Percentiles rank a stretch among this genome's conserved stretches.
phyloP scores from a whole-genome alignment of 169 alveolate genomes.

The Besnoitia besnoiti region DNA sequence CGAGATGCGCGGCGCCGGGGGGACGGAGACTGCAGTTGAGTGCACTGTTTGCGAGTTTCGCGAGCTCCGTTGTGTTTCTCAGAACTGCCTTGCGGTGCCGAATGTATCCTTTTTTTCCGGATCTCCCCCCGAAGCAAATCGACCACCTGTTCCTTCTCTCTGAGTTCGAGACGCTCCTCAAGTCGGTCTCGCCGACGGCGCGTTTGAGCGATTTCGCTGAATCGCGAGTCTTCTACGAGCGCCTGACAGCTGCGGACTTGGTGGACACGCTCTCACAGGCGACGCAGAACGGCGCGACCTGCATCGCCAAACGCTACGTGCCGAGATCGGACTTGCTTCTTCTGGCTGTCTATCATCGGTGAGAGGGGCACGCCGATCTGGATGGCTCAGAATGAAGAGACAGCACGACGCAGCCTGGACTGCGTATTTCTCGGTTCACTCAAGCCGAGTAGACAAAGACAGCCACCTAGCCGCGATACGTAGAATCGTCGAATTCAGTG shows the following conservation, averaged over 20 bases:
- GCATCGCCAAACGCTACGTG: background rate
- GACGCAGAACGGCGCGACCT: background rate
- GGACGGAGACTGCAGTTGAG: no score
- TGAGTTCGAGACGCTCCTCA: slow-evolving; percentile 16
- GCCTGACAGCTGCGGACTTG: background rate
- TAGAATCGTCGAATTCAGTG: no score
- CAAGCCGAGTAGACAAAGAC: no score
- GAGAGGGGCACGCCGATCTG: no score
- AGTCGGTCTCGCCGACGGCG: background rate
- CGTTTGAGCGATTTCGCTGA: background rate
- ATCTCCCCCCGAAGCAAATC: background rate
- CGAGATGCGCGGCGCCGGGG: no score
- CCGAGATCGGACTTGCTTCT: slow-evolving; percentile 17
- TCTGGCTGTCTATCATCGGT: slow-evolving; percentile 10
- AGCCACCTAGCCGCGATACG: no score
- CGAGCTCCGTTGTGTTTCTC: background rate
- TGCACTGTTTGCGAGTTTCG: background rate
- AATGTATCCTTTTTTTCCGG: background rate
- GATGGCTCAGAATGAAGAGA: no score
- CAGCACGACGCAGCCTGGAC: no score
- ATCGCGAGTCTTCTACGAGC: background rate
- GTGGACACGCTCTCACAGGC: background rate
- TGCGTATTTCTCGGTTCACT: no score
- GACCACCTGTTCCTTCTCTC: slow-evolving; percentile 29
- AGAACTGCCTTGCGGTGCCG: slow-evolving; percentile 30